phyloP scores from a whole-genome alignment of 1,139 yeast species.

The Zygosaccharomyces sapae region DNA sequence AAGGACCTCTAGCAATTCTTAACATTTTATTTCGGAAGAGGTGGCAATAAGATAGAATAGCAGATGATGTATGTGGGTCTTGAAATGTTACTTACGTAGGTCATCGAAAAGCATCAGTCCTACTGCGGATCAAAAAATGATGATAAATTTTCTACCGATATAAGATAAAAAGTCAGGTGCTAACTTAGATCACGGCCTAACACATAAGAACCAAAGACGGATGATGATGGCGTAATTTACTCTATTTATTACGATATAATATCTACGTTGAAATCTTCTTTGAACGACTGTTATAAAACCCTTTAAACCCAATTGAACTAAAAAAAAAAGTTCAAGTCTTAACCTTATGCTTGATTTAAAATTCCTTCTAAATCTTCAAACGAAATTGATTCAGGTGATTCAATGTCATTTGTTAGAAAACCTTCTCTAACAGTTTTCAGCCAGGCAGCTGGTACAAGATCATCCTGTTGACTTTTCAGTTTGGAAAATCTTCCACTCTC shows the following conservation, averaged over 20 bases:
- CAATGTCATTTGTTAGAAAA: conserved; percentile 68
- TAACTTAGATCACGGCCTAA: too few species aligned
- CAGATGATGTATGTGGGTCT: too few species aligned
- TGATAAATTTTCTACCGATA: conserved; percentile 2
- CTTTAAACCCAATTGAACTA: conserved; percentile 1
- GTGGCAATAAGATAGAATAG: too few species aligned
- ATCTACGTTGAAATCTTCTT: not conserved
- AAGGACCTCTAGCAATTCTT: not conserved
- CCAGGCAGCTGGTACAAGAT: conserved; percentile 41
- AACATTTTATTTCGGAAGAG: too few species aligned
- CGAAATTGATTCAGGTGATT: conserved; percentile 70
- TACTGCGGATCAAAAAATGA: too few species aligned
- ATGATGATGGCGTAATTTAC: not conserved
- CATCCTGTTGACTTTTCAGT: conserved; percentile 11
- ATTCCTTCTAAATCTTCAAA: conserved; percentile 69
- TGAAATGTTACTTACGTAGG: too few species aligned
- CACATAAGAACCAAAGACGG: too few species aligned
- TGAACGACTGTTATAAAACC: conserved; percentile 1
- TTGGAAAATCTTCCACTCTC: conserved; percentile 20
- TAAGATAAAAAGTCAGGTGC: conserved; percentile 2
- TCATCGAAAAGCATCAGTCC: not conserved
- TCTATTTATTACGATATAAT: not conserved
- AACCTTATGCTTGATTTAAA: conserved; percentile 40
- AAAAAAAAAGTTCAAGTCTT: conserved; percentile 3
- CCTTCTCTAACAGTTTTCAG: conserved; percentile 68